Evolutionary conservation across 441 rosid genomes (phyloP).

Genomic region (Rhodomyrtus psidioides): DNA sequence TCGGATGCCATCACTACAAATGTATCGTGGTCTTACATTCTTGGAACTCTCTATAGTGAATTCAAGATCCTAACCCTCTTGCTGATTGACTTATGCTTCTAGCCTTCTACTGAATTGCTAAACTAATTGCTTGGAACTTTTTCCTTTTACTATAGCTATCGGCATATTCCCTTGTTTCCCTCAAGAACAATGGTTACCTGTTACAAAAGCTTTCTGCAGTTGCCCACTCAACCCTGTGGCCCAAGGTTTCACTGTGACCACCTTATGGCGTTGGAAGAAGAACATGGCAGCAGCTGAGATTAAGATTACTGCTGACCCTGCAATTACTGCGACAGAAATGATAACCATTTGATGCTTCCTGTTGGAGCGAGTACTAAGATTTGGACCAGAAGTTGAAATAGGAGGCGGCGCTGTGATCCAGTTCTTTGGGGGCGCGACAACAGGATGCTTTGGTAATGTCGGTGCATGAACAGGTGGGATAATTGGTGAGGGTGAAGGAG

Average conservation of each 20-base stretch:
- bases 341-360: conserved; percentile 18
- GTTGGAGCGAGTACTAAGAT: conserved; percentile 7
- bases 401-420: conserved; percentile 15
- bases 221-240: conserved; percentile 79
- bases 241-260: conserved; percentile 82
- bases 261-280: conserved; percentile 45
- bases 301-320: conserved; percentile 40
- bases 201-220: conserved; percentile 73
- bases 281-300: conserved; percentile 24
- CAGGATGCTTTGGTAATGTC: conserved; percentile 13
- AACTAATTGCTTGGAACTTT: neutral
- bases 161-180: neutral
- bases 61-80: neutral
- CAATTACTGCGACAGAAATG: conserved; percentile 28
- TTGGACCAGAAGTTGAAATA: conserved; percentile 22
- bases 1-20: neutral
- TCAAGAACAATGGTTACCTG: conserved; percentile 38
- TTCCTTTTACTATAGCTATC: neutral
- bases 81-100: neutral
- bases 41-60: neutral
- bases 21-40: neutral
- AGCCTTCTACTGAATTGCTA: neutral
- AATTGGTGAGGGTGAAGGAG: conserved; percentile 28
- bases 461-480: conserved; percentile 4
- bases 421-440: neutral